phyloP scores from a whole-genome alignment of 2,329 filamentous ascomycete species.

The Stemphylium lycopersici region DNA sequence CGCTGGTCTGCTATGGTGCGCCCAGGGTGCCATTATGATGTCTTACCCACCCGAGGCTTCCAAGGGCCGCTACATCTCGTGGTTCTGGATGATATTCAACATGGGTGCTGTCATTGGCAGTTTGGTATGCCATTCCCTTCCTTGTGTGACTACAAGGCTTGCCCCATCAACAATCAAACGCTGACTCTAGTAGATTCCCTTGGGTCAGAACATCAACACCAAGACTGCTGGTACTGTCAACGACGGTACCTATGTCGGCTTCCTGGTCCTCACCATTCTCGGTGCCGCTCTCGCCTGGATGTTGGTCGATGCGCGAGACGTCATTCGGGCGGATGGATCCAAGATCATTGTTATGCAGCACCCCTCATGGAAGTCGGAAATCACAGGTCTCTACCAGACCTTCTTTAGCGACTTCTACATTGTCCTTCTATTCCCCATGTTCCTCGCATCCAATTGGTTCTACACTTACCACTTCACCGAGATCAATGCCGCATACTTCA shows the following conservation, averaged over 20 bases:
- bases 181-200: slow-evolving; percentile 63
- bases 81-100: slow-evolving; percentile 97
- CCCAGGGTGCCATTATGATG: slow-evolving; percentile 88
- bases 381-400: slow-evolving; percentile 76
- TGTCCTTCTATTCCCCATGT: slow-evolving; percentile 79
- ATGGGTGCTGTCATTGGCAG: slow-evolving; percentile 86
- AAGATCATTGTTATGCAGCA: slow-evolving; percentile 88
- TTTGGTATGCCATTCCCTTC: slow-evolving; percentile 56
- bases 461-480: slow-evolving; percentile 80
- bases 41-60: slow-evolving; percentile 79
- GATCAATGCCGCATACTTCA: slow-evolving; percentile 73
- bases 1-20: slow-evolving; percentile 81
- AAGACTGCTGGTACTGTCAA: slow-evolving; percentile 59
- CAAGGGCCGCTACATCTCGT: slow-evolving; percentile 88
- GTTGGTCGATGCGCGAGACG: slow-evolving; percentile 72
- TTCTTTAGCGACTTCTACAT: slow-evolving; percentile 74
- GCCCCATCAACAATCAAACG: not conserved
- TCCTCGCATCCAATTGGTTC: slow-evolving; percentile 80
- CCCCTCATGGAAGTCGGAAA: slow-evolving; percentile 81
- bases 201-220: slow-evolving; percentile 72
- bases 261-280: slow-evolving; percentile 79
- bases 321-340: slow-evolving; percentile 78
- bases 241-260: slow-evolving; percentile 86
- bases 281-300: slow-evolving; percentile 73
- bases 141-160: slow-evolving; percentile 42